Percentiles rank a stretch among this genome's conserved stretches.
These are phyloP conservation scores for Diaporthe nobilis DNA, from an alignment of 2,329 filamentous ascomycete genomes.

Conservation along the genomic window DNA sequence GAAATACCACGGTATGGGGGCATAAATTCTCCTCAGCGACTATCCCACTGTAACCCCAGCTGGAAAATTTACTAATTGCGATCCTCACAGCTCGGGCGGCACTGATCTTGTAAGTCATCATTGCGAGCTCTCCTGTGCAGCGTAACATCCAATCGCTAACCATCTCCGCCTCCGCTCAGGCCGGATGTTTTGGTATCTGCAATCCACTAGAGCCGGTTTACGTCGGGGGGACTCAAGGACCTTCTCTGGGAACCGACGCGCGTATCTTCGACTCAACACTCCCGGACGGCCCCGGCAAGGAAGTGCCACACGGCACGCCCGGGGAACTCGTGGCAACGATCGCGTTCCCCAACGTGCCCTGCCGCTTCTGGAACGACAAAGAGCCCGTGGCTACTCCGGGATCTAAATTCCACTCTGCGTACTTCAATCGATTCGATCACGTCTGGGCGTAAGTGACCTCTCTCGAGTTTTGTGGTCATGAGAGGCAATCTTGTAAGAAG, in stretches of 20 bases:
- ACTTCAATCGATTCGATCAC: slow-evolving; percentile 74
- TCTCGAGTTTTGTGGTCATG: not conserved
- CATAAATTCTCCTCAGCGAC: no score
- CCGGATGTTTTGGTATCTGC: slow-evolving; percentile 72
- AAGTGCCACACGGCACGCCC: slow-evolving; percentile 71
- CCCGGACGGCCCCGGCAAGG: slow-evolving; percentile 58
- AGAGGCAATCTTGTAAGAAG: not conserved
- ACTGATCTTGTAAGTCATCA: slow-evolving; percentile 76
- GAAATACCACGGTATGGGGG: no score
- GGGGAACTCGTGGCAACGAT: slow-evolving; percentile 81
- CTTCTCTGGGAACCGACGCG: slow-evolving; percentile 64
- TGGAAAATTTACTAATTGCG: not conserved
- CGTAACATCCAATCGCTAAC: not conserved
- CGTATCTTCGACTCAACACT: slow-evolving; percentile 75
- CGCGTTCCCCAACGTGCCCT: slow-evolving; percentile 83
- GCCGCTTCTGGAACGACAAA: slow-evolving; percentile 73
- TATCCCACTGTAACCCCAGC: not conserved
- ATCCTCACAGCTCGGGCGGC: slow-evolving; percentile 63
- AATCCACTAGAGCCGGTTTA: slow-evolving; percentile 80
- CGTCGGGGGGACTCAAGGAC: slow-evolving; percentile 67
- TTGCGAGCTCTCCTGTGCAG: not conserved
- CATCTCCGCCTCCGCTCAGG: slow-evolving; percentile 51
- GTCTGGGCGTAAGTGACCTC: slow-evolving; percentile 83
- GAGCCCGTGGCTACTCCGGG: slow-evolving; percentile 58
- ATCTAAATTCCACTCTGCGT: slow-evolving; percentile 70